Conservation (phyloP, 306 rosid species). For the Glycine soja region DNA sequence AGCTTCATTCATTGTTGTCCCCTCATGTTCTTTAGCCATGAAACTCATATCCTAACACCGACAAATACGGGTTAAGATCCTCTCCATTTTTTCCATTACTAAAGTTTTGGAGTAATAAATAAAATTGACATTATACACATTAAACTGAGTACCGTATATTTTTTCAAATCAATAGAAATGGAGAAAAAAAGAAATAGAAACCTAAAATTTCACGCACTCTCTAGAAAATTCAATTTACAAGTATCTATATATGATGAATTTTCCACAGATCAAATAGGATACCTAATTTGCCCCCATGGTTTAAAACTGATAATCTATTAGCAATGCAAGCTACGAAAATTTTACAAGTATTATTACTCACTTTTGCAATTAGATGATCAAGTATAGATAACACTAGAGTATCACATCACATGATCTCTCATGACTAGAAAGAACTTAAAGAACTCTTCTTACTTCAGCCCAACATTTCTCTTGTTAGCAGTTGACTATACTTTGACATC, state of each 20-base stretch:
- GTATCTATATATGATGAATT: too few species aligned
- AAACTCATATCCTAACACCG: not conserved
- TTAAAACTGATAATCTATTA: not conserved
- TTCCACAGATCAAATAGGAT: too few species aligned
- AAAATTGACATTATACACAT: too few species aligned
- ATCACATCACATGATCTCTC: conserved; percentile 8
- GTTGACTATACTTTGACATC: conserved; percentile 52
- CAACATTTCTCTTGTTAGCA: conserved; percentile 56
- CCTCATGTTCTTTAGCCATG: too few species aligned
- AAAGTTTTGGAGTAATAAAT: too few species aligned
- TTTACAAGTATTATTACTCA: conserved; percentile 44
- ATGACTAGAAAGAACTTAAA: conserved; percentile 34
- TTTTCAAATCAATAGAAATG: too few species aligned
- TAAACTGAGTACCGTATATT: too few species aligned
- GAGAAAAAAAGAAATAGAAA: too few species aligned
- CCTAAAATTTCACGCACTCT: not conserved
- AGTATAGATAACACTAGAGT: conserved; percentile 20
- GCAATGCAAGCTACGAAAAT: not conserved
- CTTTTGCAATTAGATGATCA: conserved; percentile 35
- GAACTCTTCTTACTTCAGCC: conserved; percentile 39
- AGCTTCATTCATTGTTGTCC: not conserved
- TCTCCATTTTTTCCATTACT: too few species aligned
- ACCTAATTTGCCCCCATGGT: not conserved
- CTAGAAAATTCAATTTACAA: not conserved
- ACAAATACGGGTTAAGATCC: not conserved